Base-by-base conservation (phyloP, 169 alveolate genomes). In the Plasmodium billcollinsi region DNA sequence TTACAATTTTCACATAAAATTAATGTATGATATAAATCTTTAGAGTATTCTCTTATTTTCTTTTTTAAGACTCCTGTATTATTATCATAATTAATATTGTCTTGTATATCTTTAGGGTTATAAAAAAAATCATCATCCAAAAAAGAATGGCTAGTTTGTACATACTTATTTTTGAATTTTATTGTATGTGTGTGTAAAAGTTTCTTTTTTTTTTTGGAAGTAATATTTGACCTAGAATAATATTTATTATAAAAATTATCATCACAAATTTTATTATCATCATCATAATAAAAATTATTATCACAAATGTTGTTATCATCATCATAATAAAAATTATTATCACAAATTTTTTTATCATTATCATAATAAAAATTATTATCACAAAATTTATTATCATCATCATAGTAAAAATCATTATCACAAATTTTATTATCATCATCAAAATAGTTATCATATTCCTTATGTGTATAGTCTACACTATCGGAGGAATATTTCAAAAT, bases 1-100 rank as follows among this genome's bases (percentile, higher is more conserved):
- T 75, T 75, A 54, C 89, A 75, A 12, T 75, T 33, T 8, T 75
- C 89, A 49, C 89, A 75, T 8, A 75, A 33, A 11, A 75, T 75
- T n/a, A 65, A 24, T 8, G 74, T 75, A 39, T 75, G 20, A 29
- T 63, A 75, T 18, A 62, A 49, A 75, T 75, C 75, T 9, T 43
- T 75, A 1, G 14, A 20, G 29, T 75, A 75, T 24, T 75, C 89
- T 5, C 66, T 63, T 18, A 75, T 2, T 67, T 75, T 75, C 26
- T 7, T 61, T 52, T 24, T 61, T 45, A 75, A 63, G 3, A 15
- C 9, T 5, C 9, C 18, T 45, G 26, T 33, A 21, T 62, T 21
- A 11, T 75, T 47, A 43, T 74, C 62, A 52, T 15, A 6, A 52
- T n/a, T n/a, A n/a, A n/a, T 52, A n/a, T 12, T 12, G 0, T n/a